Evolutionary conservation across 2,329 filamentous ascomycete species (phyloP).

Genomic region (Thermochaetoides dissita): DNA sequence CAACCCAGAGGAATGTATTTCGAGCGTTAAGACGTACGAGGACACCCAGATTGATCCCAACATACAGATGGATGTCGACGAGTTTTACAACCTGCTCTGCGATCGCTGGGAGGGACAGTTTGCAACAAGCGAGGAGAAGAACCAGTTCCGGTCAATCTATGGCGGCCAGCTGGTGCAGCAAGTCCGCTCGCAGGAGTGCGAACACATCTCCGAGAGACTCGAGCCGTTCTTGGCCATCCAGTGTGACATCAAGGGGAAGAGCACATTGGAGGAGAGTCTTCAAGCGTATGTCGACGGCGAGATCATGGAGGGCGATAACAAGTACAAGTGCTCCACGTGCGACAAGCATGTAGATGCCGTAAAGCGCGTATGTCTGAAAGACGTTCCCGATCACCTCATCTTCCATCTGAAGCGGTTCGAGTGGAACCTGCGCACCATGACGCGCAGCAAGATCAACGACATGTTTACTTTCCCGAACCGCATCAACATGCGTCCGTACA

Average conservation of each 20-base stretch:
- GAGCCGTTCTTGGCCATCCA: slow-evolving; percentile 92
- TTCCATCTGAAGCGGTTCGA: slow-evolving; percentile 87
- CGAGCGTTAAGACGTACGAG: slow-evolving; percentile 68
- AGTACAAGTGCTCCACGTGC: slow-evolving; percentile 91
- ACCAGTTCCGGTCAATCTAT: slow-evolving; percentile 67
- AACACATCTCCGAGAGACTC: slow-evolving; percentile 78
- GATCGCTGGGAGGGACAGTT: slow-evolving; percentile 83
- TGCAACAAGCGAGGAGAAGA: slow-evolving; percentile 50
- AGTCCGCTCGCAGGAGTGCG: slow-evolving; percentile 86
- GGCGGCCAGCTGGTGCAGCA: slow-evolving; percentile 87
- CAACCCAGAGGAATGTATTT: slow-evolving; percentile 59
- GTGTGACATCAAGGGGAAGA: slow-evolving; percentile 90
- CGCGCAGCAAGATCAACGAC: slow-evolving; percentile 89
- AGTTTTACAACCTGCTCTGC: slow-evolving; percentile 90
- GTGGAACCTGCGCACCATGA: slow-evolving; percentile 62
- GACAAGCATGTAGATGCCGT: slow-evolving; percentile 83
- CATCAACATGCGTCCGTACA: slow-evolving; percentile 83
- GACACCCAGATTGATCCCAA: slow-evolving; percentile 71
- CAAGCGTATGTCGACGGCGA: slow-evolving; percentile 94
- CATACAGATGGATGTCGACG: slow-evolving; percentile 94
- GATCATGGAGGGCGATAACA: slow-evolving; percentile 94
- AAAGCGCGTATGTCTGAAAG: slow-evolving; percentile 78
- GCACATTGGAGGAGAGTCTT: slow-evolving; percentile 68
- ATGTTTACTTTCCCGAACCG: slow-evolving; percentile 72
- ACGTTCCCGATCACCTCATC: slow-evolving; percentile 85